phyloP scores from a whole-genome alignment of 257 asterid genomes.

The Parsonsia alboflavescens region DNA sequence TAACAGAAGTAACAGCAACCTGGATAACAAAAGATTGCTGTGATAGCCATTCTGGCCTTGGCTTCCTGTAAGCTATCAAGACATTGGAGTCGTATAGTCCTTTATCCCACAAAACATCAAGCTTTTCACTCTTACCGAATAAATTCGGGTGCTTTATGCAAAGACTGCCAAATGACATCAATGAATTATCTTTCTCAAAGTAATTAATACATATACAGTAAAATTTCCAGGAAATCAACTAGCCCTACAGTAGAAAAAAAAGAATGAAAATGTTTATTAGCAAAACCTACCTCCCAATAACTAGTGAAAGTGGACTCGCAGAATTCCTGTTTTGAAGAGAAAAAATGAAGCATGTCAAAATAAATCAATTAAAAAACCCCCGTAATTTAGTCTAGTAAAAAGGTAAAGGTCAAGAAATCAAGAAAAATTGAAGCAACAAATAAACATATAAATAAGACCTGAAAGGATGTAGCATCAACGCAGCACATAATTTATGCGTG shows the following conservation, averaged over 20 bases:
- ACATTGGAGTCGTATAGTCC: conserved; percentile 91
- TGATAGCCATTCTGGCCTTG: conserved; percentile 84
- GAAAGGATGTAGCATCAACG: conserved; percentile 74
- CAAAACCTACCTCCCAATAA: conserved; percentile 67
- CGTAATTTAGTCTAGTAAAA: not conserved
- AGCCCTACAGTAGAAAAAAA: conserved; percentile 1
- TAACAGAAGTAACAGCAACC: conserved; percentile 45
- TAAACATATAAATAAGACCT: conserved; percentile 33
- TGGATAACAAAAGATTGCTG: conserved; percentile 77
- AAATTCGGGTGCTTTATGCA: conserved; percentile 92
- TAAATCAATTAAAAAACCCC: too few species aligned
- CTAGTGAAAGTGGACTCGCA: conserved; percentile 75
- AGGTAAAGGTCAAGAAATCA: not conserved
- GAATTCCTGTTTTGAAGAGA: conserved; percentile 50
- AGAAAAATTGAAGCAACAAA: not conserved
- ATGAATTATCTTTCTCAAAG: conserved; percentile 7
- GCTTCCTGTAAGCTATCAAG: conserved; percentile 74
- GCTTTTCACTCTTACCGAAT: conserved; percentile 96
- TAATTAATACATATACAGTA: not conserved
- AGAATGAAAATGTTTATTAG: not conserved
- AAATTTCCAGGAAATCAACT: not conserved
- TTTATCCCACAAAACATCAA: conserved; percentile 87
- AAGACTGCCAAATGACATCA: conserved; percentile 46
- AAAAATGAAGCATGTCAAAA: conserved; percentile 18
- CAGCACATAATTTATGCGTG: conserved; percentile 89